Base-by-base conservation (phyloP, 2,329 filamentous ascomycete species). In the Dactylellina parvicollis region DNA sequence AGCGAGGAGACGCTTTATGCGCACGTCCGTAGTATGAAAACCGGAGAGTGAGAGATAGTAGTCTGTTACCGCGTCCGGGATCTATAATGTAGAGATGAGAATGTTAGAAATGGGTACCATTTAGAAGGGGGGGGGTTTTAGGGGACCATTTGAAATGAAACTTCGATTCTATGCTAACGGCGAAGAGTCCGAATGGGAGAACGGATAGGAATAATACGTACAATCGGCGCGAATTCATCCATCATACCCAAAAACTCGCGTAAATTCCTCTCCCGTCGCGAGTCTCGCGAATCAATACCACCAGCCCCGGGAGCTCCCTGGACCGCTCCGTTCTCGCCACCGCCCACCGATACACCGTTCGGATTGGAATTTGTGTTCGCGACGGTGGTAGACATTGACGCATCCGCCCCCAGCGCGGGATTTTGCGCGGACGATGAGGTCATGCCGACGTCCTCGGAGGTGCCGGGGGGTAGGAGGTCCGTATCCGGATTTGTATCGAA, bases 11-110 rank as follows among this genome's bases (percentile, higher is more conserved):
- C 94, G 92, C 20, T 94, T 92, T 26, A 99, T 90, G 69, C 93
- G 92, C 18, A 90, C 90, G 78, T 96, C 92, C 57, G 92, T 96
- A 78, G 95, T 90, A 32, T 95, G 93, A 2, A 99, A 91, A 59
- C 95, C 95, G 76, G 94, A 92, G 77, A 96, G 90, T 36, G 94
- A 96, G 83, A 99, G 91, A 83, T 99, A 99, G 85, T 98, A 97
- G 81, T 96, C 90, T 75, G 93, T 98, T 20, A 99, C 95, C 18
- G 95, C 95, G 80, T 99, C 95, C 47, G 95, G 95, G 77, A 99
- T 98, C 92, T 96, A 77, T 42, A 49, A 30, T 26, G 7, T n/a
- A 34, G 16, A 8, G 9, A 52, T 30, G 24, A 50, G 12, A 50
- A 32, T 12, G 38, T 60, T 42, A 59, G 36, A 36, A 47, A 16